phyloP scores from a whole-genome alignment of 73 alveolate species.

The Breviolum minutum region DNA sequence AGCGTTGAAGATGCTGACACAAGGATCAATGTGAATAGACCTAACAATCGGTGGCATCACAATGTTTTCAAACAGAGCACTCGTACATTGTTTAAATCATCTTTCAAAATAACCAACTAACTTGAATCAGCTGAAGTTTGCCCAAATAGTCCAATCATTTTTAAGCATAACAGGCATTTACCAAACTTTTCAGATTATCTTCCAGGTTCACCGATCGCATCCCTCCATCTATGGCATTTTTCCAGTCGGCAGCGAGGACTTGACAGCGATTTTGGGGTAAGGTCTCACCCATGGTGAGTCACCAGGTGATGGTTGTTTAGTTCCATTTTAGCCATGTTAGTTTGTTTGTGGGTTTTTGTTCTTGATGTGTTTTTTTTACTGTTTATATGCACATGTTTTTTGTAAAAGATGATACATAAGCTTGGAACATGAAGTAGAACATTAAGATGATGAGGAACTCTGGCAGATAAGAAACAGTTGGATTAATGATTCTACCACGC shows the following conservation, averaged over 20 bases:
- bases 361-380: neutral
- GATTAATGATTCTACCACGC: too few species aligned
- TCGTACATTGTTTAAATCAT: neutral
- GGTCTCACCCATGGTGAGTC: too few species aligned
- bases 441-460: too few species aligned
- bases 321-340: neutral
- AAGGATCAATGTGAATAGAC: too few species aligned
- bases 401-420: too few species aligned
- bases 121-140: neutral
- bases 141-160: neutral
- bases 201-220: constrained; percentile 69
- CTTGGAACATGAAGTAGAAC: too few species aligned
- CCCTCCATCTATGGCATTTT: constrained; percentile 75
- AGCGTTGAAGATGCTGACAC: too few species aligned
- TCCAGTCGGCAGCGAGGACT: constrained; percentile 35
- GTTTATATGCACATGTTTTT: neutral
- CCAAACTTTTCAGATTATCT: neutral
- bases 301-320: too few species aligned
- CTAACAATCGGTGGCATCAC: too few species aligned
- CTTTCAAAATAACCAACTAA: neutral
- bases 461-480: too few species aligned
- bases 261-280: neutral
- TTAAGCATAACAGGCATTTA: neutral
- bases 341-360: neutral
- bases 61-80: too few species aligned